Base-by-base conservation (phyloP, 2,329 filamentous ascomycete genomes). In the Cladophialophora carrionii region DNA sequence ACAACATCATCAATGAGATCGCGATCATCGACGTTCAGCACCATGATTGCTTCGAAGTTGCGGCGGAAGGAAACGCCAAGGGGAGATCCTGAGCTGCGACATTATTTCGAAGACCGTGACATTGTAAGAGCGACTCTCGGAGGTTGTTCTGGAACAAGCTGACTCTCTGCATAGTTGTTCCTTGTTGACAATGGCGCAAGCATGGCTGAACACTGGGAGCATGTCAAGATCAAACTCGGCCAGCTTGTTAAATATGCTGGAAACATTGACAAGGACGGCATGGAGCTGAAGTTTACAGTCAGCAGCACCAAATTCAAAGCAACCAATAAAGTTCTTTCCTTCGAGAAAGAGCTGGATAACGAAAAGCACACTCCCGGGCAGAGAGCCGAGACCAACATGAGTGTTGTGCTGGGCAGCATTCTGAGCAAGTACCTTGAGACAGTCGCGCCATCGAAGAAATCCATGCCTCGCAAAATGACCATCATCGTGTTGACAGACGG, bases 231-330 rank as follows among this genome's bases (percentile, higher is more conserved):
- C 12, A 49, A 76, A 0, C 65, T 76, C 9, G 54, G 56, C 49
- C 68, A 72, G 1, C 70, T 76, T 0, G 66, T 73, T 17, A 68
- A 66, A 68, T 71, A 74, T 56, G 68, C 70, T 4, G 22, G 63
- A 4, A 72, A 70, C n/a, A 72, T 73, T 29, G 74, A 76, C 41
- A 63, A 72, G 4, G 65, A 76, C 55, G 74, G 74, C 2, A 72
- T 75, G 67, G 74, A 75, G 17, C 66, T 72, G 12, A 37, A 4
- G 5, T 72, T 72, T 22, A 72, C 71, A 3, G n/a, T 9, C 6
- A 68, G 63, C 46, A 46, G 7, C 20, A 37, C 37, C 12, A 61
- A 54, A n/a, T 20, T 62, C 24, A 54, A 64, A 6, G 32, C 52
- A 24, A 29, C 22, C 8, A 61, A 68, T 14, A 41, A 52, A 22